Percentiles rank a stretch among this genome's conserved stretches.
These are phyloP conservation scores for Phoenix roebelenii DNA, from an alignment of 176 grass and related monocot genomes.

Conservation along the genomic window DNA sequence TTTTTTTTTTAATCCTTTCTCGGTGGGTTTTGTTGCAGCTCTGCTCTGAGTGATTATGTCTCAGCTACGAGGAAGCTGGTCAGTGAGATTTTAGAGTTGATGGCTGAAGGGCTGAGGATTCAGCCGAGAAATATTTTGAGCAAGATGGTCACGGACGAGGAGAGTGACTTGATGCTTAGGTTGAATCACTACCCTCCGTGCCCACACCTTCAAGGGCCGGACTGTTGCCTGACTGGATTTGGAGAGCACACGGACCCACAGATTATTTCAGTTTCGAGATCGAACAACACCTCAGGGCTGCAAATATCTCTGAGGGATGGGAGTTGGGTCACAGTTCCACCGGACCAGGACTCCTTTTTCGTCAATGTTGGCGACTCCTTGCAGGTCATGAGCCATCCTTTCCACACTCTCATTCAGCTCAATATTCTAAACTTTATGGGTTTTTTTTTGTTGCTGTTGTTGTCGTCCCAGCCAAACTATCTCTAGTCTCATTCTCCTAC, in stretches of 20 bases:
- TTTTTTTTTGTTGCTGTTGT: neutral
- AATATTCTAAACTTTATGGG: no score
- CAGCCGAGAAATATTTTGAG: slow-evolving; percentile 29
- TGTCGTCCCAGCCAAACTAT: no score
- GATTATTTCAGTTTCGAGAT: slow-evolving; percentile 75
- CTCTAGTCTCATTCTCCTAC: no score
- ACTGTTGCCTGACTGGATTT: slow-evolving; percentile 65
- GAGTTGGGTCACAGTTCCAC: slow-evolving; percentile 57
- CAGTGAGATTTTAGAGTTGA: slow-evolving; percentile 52
- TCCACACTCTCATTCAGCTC: no score
- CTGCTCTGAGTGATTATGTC: slow-evolving; percentile 52
- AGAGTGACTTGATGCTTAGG: slow-evolving; percentile 59
- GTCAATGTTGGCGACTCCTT: slow-evolving; percentile 81
- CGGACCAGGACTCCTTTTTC: slow-evolving; percentile 68
- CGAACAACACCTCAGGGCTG: slow-evolving; percentile 72
- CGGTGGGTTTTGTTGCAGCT: slow-evolving; percentile 22
- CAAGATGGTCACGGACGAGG: slow-evolving; percentile 44
- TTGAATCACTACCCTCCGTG: slow-evolving; percentile 85
- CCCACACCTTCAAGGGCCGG: slow-evolving; percentile 17
- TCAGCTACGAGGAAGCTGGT: slow-evolving; percentile 51
- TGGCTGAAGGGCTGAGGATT: slow-evolving; percentile 66
- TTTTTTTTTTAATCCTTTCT: no score
- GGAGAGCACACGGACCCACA: slow-evolving; percentile 95
- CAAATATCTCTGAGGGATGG: slow-evolving; percentile 57
- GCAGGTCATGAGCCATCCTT: slow-evolving; percentile 34